These are phyloP conservation scores for Yarrowia yakushimensis DNA, from an alignment of 805 yeast species.

Conservation along the genomic window DNA sequence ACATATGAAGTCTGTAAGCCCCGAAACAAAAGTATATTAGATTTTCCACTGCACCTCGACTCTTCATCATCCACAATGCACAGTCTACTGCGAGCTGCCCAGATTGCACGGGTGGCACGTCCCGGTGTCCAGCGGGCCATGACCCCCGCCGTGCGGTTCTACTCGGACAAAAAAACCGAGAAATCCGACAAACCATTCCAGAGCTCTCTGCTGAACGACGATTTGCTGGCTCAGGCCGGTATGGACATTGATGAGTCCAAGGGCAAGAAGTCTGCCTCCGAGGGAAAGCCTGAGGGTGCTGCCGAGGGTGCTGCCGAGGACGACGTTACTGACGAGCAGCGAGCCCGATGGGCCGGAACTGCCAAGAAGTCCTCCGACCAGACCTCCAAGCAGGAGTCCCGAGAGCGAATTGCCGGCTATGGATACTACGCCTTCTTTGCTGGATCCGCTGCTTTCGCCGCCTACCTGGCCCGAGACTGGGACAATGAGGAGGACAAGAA, in stretches of 20 bases:
- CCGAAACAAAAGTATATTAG: slow-evolving; percentile 13
- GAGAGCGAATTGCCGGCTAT: slow-evolving; percentile 76
- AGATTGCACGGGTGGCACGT: slow-evolving; percentile 23
- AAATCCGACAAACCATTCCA: slow-evolving; percentile 32
- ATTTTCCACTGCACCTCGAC: slow-evolving; percentile 9
- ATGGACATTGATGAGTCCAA: slow-evolving; percentile 47
- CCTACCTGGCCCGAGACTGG: slow-evolving; percentile 80
- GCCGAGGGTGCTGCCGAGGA: slow-evolving; percentile 23
- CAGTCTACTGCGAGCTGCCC: slow-evolving; percentile 24
- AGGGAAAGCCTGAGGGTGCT: slow-evolving; percentile 19
- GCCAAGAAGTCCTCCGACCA: slow-evolving; percentile 41
- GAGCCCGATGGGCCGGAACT: slow-evolving; percentile 51
- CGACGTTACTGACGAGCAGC: slow-evolving; percentile 33
- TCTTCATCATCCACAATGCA: slow-evolving; percentile 21
- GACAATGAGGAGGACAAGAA: slow-evolving; percentile 70
- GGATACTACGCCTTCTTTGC: slow-evolving; percentile 58
- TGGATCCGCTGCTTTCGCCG: slow-evolving; percentile 49
- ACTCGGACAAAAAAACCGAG: slow-evolving; percentile 31
- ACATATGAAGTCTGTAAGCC: not conserved
- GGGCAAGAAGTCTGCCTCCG: not conserved
- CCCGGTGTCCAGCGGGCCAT: slow-evolving; percentile 8
- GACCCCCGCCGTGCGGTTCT: slow-evolving; percentile 23
- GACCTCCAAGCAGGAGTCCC: slow-evolving; percentile 47
- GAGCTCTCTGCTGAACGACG: slow-evolving; percentile 70
- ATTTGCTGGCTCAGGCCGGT: slow-evolving; percentile 78